These are phyloP conservation scores for Ceratocystis lukuohia DNA, from an alignment of 2,329 filamentous ascomycete genomes.

Conservation along the genomic window DNA sequence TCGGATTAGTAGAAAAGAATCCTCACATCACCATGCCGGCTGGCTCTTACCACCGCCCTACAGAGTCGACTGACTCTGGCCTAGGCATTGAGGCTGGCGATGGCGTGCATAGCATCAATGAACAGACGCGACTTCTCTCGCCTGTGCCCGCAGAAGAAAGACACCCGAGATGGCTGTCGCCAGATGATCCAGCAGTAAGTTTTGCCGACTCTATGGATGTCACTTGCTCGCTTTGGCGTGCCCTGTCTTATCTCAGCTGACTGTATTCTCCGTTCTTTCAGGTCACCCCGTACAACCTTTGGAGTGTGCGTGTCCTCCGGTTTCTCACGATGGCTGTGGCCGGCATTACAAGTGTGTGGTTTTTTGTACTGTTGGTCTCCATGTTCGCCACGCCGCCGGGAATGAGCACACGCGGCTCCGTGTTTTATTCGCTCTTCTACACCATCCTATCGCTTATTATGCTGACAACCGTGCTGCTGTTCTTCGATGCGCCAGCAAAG, in stretches of 20 bases:
- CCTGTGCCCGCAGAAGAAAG: conserved; percentile 44
- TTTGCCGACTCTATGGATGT: neutral
- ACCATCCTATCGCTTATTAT: conserved; percentile 65
- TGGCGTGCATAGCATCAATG: conserved; percentile 30
- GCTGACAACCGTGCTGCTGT: conserved; percentile 63
- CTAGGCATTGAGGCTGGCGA: conserved; percentile 20
- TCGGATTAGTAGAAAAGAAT: neutral
- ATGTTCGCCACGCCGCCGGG: conserved; percentile 82
- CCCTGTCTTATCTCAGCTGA: neutral
- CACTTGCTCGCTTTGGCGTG: neutral
- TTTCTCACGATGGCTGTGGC: conserved; percentile 67
- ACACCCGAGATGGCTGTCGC: conserved; percentile 26
- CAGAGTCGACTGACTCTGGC: conserved; percentile 7
- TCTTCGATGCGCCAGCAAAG: conserved; percentile 75
- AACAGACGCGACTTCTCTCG: conserved; percentile 54
- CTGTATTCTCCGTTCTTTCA: neutral
- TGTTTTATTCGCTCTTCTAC: conserved; percentile 80
- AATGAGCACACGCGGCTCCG: conserved; percentile 76
- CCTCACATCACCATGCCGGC: neutral
- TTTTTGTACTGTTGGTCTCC: conserved; percentile 76
- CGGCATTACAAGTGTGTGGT: conserved; percentile 72
- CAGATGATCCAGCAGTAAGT: conserved; percentile 32
- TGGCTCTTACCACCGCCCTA: conserved; percentile 5
- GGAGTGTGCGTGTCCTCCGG: conserved; percentile 70
- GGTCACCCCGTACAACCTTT: conserved; percentile 89